Percentiles rank a stretch among this genome's conserved stretches.
Conservation (phyloP, 2,329 filamentous ascomycete genomes). For the Penicillium sclerotigenum region DNA sequence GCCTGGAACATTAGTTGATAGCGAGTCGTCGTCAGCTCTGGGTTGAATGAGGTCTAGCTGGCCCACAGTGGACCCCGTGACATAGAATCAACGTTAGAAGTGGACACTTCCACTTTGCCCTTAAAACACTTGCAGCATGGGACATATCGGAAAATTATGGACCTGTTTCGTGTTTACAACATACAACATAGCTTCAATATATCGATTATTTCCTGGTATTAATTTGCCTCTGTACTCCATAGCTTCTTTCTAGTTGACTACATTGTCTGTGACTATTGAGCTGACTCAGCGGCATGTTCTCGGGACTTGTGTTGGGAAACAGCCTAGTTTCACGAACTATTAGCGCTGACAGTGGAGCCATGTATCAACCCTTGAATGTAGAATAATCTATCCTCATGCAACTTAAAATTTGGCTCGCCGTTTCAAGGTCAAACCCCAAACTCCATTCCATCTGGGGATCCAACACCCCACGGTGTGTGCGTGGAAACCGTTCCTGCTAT, state of each 20-base stretch:
- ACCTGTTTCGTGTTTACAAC: neutral
- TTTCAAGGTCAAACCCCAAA: neutral
- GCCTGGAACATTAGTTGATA: neutral
- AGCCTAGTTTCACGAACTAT: neutral
- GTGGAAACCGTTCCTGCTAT: neutral
- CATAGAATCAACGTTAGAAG: neutral
- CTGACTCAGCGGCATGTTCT: neutral
- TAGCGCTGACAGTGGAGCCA: constrained; percentile 8
- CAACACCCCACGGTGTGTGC: neutral
- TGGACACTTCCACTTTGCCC: neutral
- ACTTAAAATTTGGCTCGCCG: neutral
- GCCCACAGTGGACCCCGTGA: neutral
- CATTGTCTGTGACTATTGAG: neutral
- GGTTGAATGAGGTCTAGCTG: neutral
- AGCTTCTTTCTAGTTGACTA: neutral
- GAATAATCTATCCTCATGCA: neutral
- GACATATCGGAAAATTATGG: neutral
- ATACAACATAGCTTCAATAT: too few relatives aligned
- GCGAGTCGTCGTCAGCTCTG: constrained; percentile 19
- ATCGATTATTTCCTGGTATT: constrained; percentile 1
- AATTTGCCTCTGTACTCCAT: neutral
- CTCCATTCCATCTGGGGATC: neutral
- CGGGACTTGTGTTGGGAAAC: neutral
- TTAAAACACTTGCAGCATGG: neutral
- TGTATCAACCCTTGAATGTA: neutral